Base-by-base conservation (phyloP, 202 grass and related monocot species). In the Cymbopogon flexuosus region DNA sequence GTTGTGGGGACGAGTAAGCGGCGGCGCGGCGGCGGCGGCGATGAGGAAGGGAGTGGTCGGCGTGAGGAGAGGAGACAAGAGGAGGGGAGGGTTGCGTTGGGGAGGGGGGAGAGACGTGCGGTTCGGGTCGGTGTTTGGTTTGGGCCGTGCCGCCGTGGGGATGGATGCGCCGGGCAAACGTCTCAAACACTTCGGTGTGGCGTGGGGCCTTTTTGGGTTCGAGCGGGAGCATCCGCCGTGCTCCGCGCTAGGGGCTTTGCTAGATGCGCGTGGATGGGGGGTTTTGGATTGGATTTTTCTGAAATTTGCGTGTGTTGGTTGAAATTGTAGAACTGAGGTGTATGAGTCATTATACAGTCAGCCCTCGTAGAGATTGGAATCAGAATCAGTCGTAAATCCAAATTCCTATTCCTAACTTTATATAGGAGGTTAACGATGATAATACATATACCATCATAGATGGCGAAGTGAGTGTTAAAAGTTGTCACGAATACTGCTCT, bases 51-150 rank as follows among this genome's bases (percentile, higher is more conserved):
- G 62, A 84, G 69, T 79, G 86, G 81, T 78, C 77, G 87, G 82
- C 65, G 86, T 54, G 82, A 47, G 30, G 66, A 27, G 47, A 51
- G 59, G 59, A 72, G 60, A n/a, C n/a, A n/a, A 5, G 35, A 36
- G 35, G 35, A 5, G 35, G 3, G 31, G 39, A 67, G 69, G 82
- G 72, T 45, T 70, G 72, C 42, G 81, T 58, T 14, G 46, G 3
- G 37, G 10, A 18, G 23, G 5, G 37, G 12, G 8, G 10, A 9
- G 10, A 49, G 71, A 65, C 52, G 71, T 81, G 87, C 63, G 56
- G 56, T 63, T 70, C 70, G 76, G 64, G 81, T 88, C 70, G 54
- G 81, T 68, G 80, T 79, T 74, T 79, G 58, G 60, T 59, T 45
- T 84, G 68, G 63, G 45, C 16, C 65, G 21, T 58, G 49, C 47